phyloP scores from a whole-genome alignment of 2,329 filamentous ascomycete genomes.

The Phaeosphaeria sp. region DNA sequence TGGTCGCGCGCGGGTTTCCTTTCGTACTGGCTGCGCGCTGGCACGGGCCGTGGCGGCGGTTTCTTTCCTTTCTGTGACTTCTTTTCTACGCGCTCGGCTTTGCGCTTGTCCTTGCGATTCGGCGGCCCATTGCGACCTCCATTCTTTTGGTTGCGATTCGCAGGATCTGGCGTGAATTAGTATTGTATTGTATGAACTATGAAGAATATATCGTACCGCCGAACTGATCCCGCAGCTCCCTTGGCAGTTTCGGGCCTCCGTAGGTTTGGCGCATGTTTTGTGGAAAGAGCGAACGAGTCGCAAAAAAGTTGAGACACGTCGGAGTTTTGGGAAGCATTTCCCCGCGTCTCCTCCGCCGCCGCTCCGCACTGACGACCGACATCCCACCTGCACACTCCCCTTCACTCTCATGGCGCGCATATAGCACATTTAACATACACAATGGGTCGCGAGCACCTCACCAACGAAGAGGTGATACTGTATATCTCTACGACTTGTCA shows the following conservation, averaged over 20 bases:
- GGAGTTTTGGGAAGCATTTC: constrained; percentile 30
- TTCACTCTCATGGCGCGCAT: constrained; percentile 26
- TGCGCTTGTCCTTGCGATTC: constrained; percentile 70
- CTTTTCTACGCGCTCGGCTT: constrained; percentile 68
- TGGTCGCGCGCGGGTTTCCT: constrained; percentile 22
- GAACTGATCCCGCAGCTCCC: constrained; percentile 54
- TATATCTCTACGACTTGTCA: constrained; percentile 24
- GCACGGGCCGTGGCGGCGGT: constrained; percentile 5
- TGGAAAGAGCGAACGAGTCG: constrained; percentile 13
- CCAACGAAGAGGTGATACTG: constrained; percentile 65
- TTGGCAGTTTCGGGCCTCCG: constrained; percentile 55
- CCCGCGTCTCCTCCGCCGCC: constrained; percentile 23
- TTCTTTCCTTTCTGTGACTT: constrained; percentile 53
- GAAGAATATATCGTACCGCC: constrained; percentile 31
- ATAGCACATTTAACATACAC: constrained; percentile 31
- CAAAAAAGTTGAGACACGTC: constrained; percentile 42
- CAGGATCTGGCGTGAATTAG: constrained; percentile 33
- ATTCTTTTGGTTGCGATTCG: constrained; percentile 29
- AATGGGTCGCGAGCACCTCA: constrained; percentile 62
- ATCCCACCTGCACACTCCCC: constrained; percentile 26
- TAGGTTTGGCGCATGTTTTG: constrained; percentile 48
- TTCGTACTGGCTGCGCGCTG: constrained; percentile 24
- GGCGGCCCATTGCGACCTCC: constrained; percentile 35
- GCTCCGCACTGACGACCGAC: constrained; percentile 25
- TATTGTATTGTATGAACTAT: not conserved